Evolutionary conservation across 495 filamentous ascomycete genomes (phyloP).

Genomic region (Aspergillus carlsbadensis): DNA sequence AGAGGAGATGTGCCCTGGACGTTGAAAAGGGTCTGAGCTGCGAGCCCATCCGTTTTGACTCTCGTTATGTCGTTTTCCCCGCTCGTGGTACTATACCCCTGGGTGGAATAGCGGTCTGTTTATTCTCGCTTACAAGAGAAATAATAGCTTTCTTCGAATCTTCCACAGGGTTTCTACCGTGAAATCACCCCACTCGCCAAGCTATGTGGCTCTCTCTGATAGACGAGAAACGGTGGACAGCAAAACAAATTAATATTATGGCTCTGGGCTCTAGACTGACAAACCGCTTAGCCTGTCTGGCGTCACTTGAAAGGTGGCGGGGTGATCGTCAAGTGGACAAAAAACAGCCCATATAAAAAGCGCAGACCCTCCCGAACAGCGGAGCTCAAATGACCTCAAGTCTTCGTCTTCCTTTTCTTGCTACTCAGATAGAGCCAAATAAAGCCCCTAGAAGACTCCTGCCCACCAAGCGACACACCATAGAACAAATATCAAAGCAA

Average conservation of each 20-base stretch:
- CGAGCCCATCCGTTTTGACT: not conserved
- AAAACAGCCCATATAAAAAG: constrained; percentile 10
- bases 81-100: constrained; percentile 1
- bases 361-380: not conserved
- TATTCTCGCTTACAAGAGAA: not conserved
- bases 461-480: constrained; percentile 3
- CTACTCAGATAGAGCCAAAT: constrained; percentile 5
- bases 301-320: constrained; percentile 9
- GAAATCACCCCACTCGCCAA: constrained; percentile 11
- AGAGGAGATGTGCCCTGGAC: constrained; percentile 67
- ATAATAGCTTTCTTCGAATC: not conserved
- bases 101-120: not conserved
- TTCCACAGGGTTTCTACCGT: constrained; percentile 1
- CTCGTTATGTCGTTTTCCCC: not conserved
- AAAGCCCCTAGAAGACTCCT: not conserved
- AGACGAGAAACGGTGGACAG: constrained; percentile 5
- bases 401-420: not conserved
- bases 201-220: constrained; percentile 13
- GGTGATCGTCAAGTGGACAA: constrained; percentile 16
- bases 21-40: constrained; percentile 23
- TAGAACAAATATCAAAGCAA: constrained; percentile 13
- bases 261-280: not conserved
- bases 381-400: constrained; percentile 6
- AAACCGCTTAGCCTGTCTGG: not conserved
- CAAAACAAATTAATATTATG: constrained; percentile 5